Evolutionary conservation across 179 eudicot genomes (phyloP).

Genomic region (Carnegiea gigantea): DNA sequence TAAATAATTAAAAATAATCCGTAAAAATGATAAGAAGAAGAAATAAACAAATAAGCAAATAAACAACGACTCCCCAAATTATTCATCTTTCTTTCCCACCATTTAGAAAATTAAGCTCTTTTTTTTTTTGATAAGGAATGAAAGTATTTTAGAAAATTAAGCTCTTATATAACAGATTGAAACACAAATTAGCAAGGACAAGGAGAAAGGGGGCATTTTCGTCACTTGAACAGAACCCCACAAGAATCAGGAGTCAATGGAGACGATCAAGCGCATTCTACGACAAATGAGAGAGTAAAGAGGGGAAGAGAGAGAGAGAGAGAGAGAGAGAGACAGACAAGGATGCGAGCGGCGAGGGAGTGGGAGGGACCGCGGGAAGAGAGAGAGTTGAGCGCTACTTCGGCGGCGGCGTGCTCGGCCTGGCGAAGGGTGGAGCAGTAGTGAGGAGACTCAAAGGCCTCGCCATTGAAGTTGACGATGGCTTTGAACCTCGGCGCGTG

Average conservation of each 20-base stretch:
- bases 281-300: background rate
- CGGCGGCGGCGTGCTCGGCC: slow-evolving; percentile 54
- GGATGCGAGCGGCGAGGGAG: slow-evolving; percentile 52
- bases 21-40: background rate
- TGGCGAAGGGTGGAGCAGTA: slow-evolving; percentile 51
- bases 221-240: background rate
- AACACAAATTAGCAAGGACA: background rate
- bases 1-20: background rate
- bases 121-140: no score
- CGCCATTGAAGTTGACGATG: slow-evolving; percentile 48
- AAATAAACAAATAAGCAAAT: background rate
- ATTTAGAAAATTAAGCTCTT: background rate
- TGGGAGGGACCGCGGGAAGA: slow-evolving; percentile 53
- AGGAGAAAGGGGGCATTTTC: slow-evolving; percentile 12
- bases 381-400: slow-evolving; percentile 47
- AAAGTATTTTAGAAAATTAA: background rate
- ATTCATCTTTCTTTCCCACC: background rate
- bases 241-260: background rate
- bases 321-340: slow-evolving; percentile 26
- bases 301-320: background rate
- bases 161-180: background rate
- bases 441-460: slow-evolving; percentile 41
- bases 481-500: slow-evolving; percentile 54
- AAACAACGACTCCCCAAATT: background rate
- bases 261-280: background rate